These are phyloP conservation scores for Pyronema omphalodes DNA, from an alignment of 495 filamentous ascomycete species.

Conservation along the genomic window DNA sequence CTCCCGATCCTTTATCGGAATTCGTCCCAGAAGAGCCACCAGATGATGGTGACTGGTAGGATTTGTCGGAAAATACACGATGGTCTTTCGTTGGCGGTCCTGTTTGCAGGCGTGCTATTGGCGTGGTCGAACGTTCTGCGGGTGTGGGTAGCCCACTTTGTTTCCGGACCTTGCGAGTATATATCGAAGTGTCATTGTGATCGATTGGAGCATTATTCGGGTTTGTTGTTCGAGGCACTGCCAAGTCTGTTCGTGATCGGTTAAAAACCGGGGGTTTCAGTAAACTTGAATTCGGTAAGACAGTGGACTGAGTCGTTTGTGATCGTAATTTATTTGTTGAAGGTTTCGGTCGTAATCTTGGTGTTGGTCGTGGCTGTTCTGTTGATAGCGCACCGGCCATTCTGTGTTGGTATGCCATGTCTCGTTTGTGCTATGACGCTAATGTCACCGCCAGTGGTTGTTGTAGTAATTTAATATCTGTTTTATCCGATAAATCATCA, in stretches of 20 bases:
- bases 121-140: background rate
- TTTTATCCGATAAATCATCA: constrained; percentile 1
- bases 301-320: background rate
- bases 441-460: constrained; percentile 1
- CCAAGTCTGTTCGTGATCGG: background rate
- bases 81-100: constrained; percentile 4
- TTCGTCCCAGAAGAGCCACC: background rate
- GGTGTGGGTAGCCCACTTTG: constrained; percentile 2
- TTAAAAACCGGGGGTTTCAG: background rate
- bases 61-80: constrained; percentile 1
- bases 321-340: constrained; percentile 1
- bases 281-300: background rate
- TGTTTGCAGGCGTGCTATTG: constrained; percentile 1
- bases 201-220: background rate
- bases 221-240: background rate
- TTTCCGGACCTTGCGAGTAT: background rate
- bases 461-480: background rate
- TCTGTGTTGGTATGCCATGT: background rate
- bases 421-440: background rate
- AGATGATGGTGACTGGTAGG: background rate
- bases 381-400: background rate
- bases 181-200: background rate
- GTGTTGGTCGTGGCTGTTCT: background rate
- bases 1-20: background rate
- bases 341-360: constrained; percentile 5